phyloP scores from a whole-genome alignment of 805 yeast species.

The Starmerella vitae region DNA sequence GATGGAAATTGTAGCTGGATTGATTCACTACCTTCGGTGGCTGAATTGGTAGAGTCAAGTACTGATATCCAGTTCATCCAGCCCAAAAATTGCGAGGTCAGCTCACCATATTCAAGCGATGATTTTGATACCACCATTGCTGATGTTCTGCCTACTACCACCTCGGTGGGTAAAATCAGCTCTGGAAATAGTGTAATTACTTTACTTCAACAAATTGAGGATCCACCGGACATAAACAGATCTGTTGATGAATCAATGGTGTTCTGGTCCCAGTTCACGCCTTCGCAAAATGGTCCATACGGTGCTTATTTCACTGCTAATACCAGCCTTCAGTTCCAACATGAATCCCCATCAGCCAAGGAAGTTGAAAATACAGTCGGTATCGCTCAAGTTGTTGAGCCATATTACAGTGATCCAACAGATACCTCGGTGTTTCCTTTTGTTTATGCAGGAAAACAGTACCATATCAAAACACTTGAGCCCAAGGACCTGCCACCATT shows the following conservation, averaged over 20 bases:
- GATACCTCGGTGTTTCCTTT: slow-evolving; percentile 46
- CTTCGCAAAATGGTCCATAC: background rate
- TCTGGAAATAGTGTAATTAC: too few relatives aligned
- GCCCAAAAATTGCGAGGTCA: too few relatives aligned
- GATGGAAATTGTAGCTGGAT: background rate
- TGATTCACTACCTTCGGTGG: slow-evolving; percentile 4
- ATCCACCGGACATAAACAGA: background rate
- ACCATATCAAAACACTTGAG: slow-evolving; percentile 33
- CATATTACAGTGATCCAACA: slow-evolving; percentile 41
- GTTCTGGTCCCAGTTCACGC: slow-evolving; percentile 1
- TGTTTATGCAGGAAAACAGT: slow-evolving; percentile 53
- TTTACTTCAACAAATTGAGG: slow-evolving; percentile 1
- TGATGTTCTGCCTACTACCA: too few relatives aligned
- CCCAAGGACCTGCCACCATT: slow-evolving; percentile 28
- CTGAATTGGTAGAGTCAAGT: slow-evolving; percentile 6
- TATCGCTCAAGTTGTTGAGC: slow-evolving; percentile 41
- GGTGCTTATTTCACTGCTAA: background rate
- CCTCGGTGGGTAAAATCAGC: too few relatives aligned
- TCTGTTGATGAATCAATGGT: slow-evolving; percentile 7
- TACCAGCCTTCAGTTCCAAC: background rate
- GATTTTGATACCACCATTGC: too few relatives aligned
- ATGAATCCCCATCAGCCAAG: slow-evolving; percentile 17
- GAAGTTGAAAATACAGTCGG: slow-evolving; percentile 36
- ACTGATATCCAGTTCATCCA: too few relatives aligned
- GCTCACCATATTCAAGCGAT: too few relatives aligned